Conservation (phyloP, 1,284 basidiomycete genomes). For the Hemileia vastatrix region DNA sequence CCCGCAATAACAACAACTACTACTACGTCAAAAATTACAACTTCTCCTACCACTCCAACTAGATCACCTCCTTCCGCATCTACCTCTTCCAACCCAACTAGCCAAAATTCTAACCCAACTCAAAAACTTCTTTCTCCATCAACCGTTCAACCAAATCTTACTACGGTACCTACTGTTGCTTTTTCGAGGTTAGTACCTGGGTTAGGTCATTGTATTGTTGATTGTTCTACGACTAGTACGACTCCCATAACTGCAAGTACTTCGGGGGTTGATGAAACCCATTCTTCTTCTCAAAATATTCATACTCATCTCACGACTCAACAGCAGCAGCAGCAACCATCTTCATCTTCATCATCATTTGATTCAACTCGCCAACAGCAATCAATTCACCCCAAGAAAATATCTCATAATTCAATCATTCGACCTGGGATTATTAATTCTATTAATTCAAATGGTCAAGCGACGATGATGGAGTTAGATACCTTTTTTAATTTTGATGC, state of each 20-base stretch:
- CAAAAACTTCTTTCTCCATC: background rate
- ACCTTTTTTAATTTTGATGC: slow-evolving; percentile 11
- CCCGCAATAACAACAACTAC: too few relatives aligned
- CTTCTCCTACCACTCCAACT: too few relatives aligned
- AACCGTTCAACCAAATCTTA: slow-evolving; percentile 11
- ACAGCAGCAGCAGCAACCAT: background rate
- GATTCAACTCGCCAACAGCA: background rate
- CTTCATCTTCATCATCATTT: background rate
- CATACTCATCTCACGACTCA: background rate
- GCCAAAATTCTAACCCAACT: too few relatives aligned
- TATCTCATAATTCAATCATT: background rate
- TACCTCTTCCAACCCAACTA: background rate
- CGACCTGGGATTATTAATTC: background rate
- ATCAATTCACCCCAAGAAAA: background rate
- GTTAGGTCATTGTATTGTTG: background rate
- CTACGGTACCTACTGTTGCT: slow-evolving; percentile 1
- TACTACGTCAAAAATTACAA: too few relatives aligned
- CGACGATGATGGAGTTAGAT: slow-evolving; percentile 16
- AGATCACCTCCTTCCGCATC: too few relatives aligned
- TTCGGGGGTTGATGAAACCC: background rate
- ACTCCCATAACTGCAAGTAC: background rate
- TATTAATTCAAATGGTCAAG: slow-evolving; percentile 1
- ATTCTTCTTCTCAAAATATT: background rate
- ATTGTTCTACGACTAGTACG: background rate
- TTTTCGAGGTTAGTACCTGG: slow-evolving; percentile 1